A percentile compares a stretch with the other conserved stretches of the same genome.
Conservation (phyloP, 108 stramenopile genomes). For the Mediolabrus comicus region DNA sequence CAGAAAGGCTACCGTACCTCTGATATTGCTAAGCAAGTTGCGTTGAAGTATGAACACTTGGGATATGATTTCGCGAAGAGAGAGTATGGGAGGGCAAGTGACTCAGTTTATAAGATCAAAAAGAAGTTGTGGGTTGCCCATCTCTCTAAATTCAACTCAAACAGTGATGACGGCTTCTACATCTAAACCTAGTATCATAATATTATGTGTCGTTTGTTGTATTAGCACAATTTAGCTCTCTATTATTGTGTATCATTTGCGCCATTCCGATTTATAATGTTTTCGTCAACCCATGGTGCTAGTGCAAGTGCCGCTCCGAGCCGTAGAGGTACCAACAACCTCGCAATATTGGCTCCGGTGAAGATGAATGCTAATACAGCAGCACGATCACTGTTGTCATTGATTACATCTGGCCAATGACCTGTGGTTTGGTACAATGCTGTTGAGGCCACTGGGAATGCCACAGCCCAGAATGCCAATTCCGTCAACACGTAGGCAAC, state of each 20-base stretch:
- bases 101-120: background rate
- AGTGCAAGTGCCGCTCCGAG: slow-evolving; percentile 86
- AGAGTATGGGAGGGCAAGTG: background rate
- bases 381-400: slow-evolving; percentile 72
- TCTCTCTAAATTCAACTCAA: background rate
- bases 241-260: slow-evolving; percentile 10
- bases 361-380: slow-evolving; percentile 83
- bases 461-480: slow-evolving; percentile 88
- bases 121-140: background rate
- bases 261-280: slow-evolving; percentile 59
- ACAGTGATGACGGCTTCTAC: background rate
- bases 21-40: background rate
- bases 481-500: slow-evolving; percentile 88
- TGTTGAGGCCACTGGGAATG: slow-evolving; percentile 81
- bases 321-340: slow-evolving; percentile 82
- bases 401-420: slow-evolving; percentile 89
- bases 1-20: background rate
- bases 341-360: slow-evolving; percentile 83
- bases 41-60: background rate
- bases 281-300: slow-evolving; percentile 92
- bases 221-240: background rate
- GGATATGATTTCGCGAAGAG: background rate
- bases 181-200: background rate
- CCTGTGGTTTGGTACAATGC: slow-evolving; percentile 80
- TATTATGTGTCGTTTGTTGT: background rate